Percentiles rank a stretch among this genome's conserved stretches.
Conservation (phyloP, 768 basidiomycete genomes). For the Suillus bovinus region DNA sequence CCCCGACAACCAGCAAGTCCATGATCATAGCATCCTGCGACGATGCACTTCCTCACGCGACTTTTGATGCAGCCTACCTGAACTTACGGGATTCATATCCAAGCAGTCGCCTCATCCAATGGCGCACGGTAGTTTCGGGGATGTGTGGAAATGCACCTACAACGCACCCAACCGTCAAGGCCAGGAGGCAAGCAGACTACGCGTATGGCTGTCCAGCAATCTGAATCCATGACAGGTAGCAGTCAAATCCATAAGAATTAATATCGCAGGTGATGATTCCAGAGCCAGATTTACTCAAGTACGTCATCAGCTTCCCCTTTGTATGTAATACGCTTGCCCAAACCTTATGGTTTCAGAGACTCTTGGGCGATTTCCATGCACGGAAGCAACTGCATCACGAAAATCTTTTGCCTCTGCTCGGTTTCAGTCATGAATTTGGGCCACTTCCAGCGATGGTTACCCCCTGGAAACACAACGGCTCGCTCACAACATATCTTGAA, state of each 20-base stretch:
- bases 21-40: not conserved
- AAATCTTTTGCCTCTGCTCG: slow-evolving; percentile 29
- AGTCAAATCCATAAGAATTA: slow-evolving; percentile 11
- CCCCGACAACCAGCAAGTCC: not conserved
- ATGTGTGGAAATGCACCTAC: slow-evolving; percentile 13
- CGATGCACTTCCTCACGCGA: not conserved
- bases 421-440: slow-evolving; percentile 31
- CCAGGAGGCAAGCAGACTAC: not conserved
- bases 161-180: not conserved
- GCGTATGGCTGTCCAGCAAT: not conserved
- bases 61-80: not conserved
- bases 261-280: slow-evolving; percentile 4
- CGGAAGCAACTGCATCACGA: slow-evolving; percentile 32
- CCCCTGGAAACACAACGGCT: slow-evolving; percentile 35
- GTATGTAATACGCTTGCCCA: not conserved
- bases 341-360: slow-evolving; percentile 9
- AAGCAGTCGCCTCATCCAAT: slow-evolving; percentile 1
- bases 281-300: slow-evolving; percentile 7
- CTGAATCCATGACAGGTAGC: slow-evolving; percentile 10
- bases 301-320: not conserved
- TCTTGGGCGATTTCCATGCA: slow-evolving; percentile 19
- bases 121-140: slow-evolving; percentile 10
- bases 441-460: slow-evolving; percentile 33
- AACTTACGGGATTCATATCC: slow-evolving; percentile 6
- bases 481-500: slow-evolving; percentile 25